Conservation (phyloP, 2,329 filamentous ascomycete genomes). For the Epichloe festucae region DNA sequence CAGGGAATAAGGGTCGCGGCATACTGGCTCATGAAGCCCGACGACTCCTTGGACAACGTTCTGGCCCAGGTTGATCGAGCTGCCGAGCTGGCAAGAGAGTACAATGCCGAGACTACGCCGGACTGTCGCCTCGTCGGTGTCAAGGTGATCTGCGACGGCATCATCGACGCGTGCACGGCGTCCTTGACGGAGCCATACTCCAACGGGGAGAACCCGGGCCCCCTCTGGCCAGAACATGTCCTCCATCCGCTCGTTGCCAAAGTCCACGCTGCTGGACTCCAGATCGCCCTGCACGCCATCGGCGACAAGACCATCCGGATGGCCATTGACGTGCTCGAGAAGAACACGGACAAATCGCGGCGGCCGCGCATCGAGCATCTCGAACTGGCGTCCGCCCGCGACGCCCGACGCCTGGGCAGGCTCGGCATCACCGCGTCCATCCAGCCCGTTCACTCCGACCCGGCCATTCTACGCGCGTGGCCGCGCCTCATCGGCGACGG, state of each 20-base stretch:
- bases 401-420: constrained; percentile 41
- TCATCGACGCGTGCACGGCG: constrained; percentile 53
- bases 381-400: constrained; percentile 41
- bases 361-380: constrained; percentile 54
- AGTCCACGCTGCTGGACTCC: constrained; percentile 41
- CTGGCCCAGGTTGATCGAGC: constrained; percentile 36
- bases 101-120: constrained; percentile 21
- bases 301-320: constrained; percentile 45
- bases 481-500: constrained; percentile 40
- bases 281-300: constrained; percentile 53
- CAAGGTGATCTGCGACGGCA: constrained; percentile 53
- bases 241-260: constrained; percentile 39
- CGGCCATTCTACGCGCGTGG: constrained; percentile 49
- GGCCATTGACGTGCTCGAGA: constrained; percentile 42
- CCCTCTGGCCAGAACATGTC: constrained; percentile 39
- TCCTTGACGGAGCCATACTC: constrained; percentile 46
- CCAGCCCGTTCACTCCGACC: constrained; percentile 46
- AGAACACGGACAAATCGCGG: constrained; percentile 27
- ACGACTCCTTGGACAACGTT: constrained; percentile 24
- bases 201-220: constrained; percentile 32
- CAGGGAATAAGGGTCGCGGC: constrained; percentile 34
- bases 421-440: constrained; percentile 48
- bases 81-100: constrained; percentile 27
- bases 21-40: constrained; percentile 44
- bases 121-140: constrained; percentile 42